Evolutionary conservation across 2,329 filamentous ascomycete species (phyloP), one percentile per base, ranked within the genome.

Genomic region (Aureobasidium mangrovei): DNA sequence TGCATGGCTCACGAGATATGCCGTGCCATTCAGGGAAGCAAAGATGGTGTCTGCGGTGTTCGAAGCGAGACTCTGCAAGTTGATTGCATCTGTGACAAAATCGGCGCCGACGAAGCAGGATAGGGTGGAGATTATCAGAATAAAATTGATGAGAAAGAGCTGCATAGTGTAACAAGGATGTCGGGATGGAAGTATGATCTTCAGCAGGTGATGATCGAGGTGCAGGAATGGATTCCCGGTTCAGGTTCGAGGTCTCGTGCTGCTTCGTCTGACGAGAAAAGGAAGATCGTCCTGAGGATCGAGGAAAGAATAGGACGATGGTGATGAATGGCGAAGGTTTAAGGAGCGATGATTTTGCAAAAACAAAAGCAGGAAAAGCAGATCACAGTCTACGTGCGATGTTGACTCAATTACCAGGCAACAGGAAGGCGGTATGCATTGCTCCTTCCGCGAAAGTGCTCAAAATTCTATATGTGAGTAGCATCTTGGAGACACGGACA

Each of bases 11-110:
- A 56, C 54, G 40, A 56, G 46, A 32, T 40, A 45, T 4, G 48
- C 39, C 3, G 54, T 52, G 4, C 54, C 54, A 24, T 56, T 56
- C 12, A 56, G 28, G 8, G 54, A 56, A 7, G 39, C 40, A 27
- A 43, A 52, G 5, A 56, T 35, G 3, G 36, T 40, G 9, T 46
- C 41, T 28, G 54, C 47, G 7, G 33, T 45, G 2, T 24, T 29
- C 26, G 28, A 41, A 38, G 54, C 54, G 33, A 52, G 26, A 29
- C 27, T 28, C 18, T 51, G 39, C 31, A 56, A 24, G 18, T 46
- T 27, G 18, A 39, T 42, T 24, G 47, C 33, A 27, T 56, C 54
- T 31, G 47, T 43, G 28, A 47, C 18, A 6, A 31, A 12, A 41
- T 56, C 47, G 18, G 54, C 48, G 29, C 33, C n/a, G 36, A 47